phyloP scores from a whole-genome alignment of 495 filamentous ascomycete genomes.

The Rhypophila decipiens region DNA sequence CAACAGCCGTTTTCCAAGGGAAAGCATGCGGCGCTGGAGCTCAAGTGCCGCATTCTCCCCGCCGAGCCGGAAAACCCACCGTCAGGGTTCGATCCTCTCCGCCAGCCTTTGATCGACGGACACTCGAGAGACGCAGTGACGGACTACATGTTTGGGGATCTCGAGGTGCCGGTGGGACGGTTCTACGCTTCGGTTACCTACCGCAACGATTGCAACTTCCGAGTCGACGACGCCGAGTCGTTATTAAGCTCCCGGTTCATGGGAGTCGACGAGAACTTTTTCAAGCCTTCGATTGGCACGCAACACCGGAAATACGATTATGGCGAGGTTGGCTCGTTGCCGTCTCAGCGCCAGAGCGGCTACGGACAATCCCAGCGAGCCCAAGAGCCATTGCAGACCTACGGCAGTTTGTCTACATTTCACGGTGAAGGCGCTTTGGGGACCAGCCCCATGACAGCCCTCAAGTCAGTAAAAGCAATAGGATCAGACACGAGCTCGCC shows the following conservation, averaged over 20 bases:
- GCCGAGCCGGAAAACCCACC: constrained; percentile 48
- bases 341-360: constrained; percentile 41
- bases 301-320: constrained; percentile 31
- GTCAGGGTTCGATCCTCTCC: constrained; percentile 58
- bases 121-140: constrained; percentile 66
- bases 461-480: constrained; percentile 57
- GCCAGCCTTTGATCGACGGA: constrained; percentile 63
- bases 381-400: constrained; percentile 70
- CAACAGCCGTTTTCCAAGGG: constrained; percentile 62
- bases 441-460: constrained; percentile 80
- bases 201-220: constrained; percentile 82
- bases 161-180: constrained; percentile 78
- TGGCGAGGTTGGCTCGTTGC: constrained; percentile 70
- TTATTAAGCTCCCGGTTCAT: constrained; percentile 86
- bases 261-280: constrained; percentile 81
- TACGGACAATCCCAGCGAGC: too few species aligned
- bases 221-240: constrained; percentile 84
- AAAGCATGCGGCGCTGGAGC: constrained; percentile 56
- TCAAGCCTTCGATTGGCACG: constrained; percentile 60
- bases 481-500: constrained; percentile 58
- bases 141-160: constrained; percentile 68
- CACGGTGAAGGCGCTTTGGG: constrained; percentile 72
- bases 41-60: constrained; percentile 70
- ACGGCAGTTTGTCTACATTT: constrained; percentile 89
- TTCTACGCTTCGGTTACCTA: constrained; percentile 77